Evolutionary conservation across 202 grass and related monocot species (phyloP).

Genomic region (Cymbopogon flexuosus): DNA sequence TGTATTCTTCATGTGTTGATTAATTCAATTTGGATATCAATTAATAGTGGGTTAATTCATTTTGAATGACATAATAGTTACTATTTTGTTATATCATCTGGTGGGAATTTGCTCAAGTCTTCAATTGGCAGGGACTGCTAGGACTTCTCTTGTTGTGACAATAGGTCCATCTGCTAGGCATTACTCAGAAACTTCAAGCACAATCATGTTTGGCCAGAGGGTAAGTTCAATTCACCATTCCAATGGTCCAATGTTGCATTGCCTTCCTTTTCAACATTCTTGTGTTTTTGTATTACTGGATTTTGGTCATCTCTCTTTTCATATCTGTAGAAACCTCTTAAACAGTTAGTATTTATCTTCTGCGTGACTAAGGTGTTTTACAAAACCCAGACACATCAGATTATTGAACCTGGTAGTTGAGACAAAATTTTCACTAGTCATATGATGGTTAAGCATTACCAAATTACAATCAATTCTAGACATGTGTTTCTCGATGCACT

Average conservation of each 20-base stretch:
- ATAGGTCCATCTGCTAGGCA: conserved; percentile 80
- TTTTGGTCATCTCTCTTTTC: conserved; percentile 16
- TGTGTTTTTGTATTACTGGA: not conserved
- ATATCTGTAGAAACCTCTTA: conserved; percentile 7
- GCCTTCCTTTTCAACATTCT: not conserved
- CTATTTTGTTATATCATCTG: not conserved
- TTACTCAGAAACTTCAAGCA: conserved; percentile 97
- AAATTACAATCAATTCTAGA: not conserved
- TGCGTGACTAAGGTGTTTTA: too few relatives aligned
- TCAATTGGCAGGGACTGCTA: conserved; percentile 68
- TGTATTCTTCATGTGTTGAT: not conserved
- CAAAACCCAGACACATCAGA: not conserved
- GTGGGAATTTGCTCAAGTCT: conserved; percentile 13
- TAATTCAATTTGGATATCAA: not conserved
- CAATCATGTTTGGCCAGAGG: conserved; percentile 89
- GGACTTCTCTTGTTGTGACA: conserved; percentile 92
- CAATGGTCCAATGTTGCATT: not conserved
- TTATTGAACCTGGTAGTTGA: conserved; percentile 9
- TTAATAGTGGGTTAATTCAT: not conserved
- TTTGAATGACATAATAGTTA: not conserved
- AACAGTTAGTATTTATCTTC: too few relatives aligned
- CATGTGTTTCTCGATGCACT: not conserved
- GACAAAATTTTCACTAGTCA: not conserved
- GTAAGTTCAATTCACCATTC: conserved; percentile 43
- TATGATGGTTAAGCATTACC: conserved; percentile 17